Conservation (phyloP, 805 yeast genomes). For the Saturnispora kantuleensis region DNA sequence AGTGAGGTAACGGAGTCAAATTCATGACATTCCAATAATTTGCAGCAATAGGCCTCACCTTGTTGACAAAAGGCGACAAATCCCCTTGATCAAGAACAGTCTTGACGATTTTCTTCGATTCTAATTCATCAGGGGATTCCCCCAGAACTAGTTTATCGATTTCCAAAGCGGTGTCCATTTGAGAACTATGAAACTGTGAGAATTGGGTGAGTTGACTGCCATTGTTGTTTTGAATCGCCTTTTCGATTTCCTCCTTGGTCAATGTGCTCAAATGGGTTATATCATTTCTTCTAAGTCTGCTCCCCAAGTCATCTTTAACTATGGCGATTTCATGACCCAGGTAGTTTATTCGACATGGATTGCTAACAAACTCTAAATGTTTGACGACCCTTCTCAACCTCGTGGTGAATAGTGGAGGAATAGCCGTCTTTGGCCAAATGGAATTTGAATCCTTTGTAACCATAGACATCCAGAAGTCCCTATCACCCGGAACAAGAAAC, state of each 20-base stretch:
- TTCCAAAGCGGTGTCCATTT: slow-evolving; percentile 16
- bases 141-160: slow-evolving; percentile 23
- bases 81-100: slow-evolving; percentile 84
- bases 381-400: slow-evolving; percentile 51
- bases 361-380: slow-evolving; percentile 49
- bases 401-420: slow-evolving; percentile 65
- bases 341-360: slow-evolving; percentile 73
- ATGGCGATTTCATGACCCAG: slow-evolving; percentile 76
- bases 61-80: slow-evolving; percentile 65
- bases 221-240: slow-evolving; percentile 6
- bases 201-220: slow-evolving; percentile 1
- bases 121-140: slow-evolving; percentile 37
- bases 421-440: slow-evolving; percentile 61
- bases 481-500: slow-evolving; percentile 75
- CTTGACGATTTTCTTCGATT: slow-evolving; percentile 62
- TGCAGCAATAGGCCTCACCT: slow-evolving; percentile 56
- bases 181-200: neutral
- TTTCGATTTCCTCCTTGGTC: slow-evolving; percentile 16
- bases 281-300: slow-evolving; percentile 61
- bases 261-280: slow-evolving; percentile 36
- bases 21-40: slow-evolving; percentile 60
- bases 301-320: slow-evolving; percentile 62
- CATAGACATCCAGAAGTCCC: slow-evolving; percentile 88
- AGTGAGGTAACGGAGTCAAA: slow-evolving; percentile 71
- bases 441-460: slow-evolving; percentile 51